Conservation (phyloP, 2,329 filamentous ascomycete genomes). For the Hymenoscyphus infarciens region DNA sequence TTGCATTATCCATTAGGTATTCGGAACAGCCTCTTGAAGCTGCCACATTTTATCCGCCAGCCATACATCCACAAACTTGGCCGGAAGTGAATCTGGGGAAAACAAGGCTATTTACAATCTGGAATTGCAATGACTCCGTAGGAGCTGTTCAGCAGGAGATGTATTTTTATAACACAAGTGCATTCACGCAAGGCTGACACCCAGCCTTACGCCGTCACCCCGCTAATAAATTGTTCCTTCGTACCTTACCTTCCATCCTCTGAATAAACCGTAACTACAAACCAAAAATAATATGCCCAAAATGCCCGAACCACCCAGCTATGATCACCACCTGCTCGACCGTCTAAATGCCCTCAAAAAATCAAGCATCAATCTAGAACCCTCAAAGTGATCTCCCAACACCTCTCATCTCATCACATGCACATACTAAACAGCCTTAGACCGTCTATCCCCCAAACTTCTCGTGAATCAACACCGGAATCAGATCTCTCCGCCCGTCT, state of each 20-base stretch:
- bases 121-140: no score
- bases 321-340: slow-evolving; percentile 31
- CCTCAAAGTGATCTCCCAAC: slow-evolving; percentile 24
- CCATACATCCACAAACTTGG: neutral
- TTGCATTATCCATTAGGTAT: neutral
- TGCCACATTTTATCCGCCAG: neutral
- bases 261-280: slow-evolving; percentile 4
- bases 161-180: neutral
- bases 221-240: slow-evolving; percentile 2
- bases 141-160: no score
- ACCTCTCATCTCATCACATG: neutral
- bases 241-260: neutral
- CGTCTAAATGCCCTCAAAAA: slow-evolving; percentile 35
- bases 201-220: slow-evolving; percentile 22
- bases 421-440: slow-evolving; percentile 24
- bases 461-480: slow-evolving; percentile 26
- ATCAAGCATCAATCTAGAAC: slow-evolving; percentile 29
- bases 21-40: neutral
- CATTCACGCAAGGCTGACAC: slow-evolving; percentile 22
- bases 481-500: slow-evolving; percentile 30
- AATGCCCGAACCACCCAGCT: slow-evolving; percentile 32
- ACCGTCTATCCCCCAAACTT: slow-evolving; percentile 9
- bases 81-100: no score
- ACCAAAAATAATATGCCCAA: slow-evolving; percentile 3
- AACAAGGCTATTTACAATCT: no score